Conservation (phyloP, 2,329 filamentous ascomycete genomes). For the Pseudogymnoascus sp. region DNA sequence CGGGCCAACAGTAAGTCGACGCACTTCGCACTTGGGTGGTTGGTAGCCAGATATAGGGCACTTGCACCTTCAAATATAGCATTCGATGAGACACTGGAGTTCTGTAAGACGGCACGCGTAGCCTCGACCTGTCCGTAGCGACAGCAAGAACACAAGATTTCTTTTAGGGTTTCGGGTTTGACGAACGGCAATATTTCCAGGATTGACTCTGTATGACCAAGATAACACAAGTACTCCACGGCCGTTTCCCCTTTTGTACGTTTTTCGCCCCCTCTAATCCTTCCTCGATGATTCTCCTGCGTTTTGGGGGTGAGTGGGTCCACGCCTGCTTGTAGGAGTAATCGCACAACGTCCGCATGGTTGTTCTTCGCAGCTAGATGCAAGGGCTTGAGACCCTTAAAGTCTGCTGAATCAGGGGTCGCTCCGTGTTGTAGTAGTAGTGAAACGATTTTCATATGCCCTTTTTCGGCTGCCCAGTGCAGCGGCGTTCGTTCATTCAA, state of each 20-base stretch:
- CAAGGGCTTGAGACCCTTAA: slow-evolving; percentile 29
- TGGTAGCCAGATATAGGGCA: slow-evolving; percentile 16
- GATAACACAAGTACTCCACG: slow-evolving; percentile 27
- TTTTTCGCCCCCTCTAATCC: slow-evolving; percentile 11
- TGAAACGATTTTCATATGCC: slow-evolving; percentile 11
- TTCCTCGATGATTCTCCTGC: slow-evolving; percentile 13
- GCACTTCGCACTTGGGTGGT: slow-evolving; percentile 9
- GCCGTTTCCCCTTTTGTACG: slow-evolving; percentile 22
- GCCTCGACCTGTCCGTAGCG: slow-evolving; percentile 15
- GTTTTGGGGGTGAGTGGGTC: slow-evolving; percentile 27
- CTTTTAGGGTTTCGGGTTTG: slow-evolving; percentile 13
- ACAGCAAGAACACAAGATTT: slow-evolving; percentile 16
- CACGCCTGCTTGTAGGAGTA: slow-evolving; percentile 32
- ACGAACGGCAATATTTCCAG: slow-evolving; percentile 15
- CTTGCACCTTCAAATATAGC: slow-evolving; percentile 12
- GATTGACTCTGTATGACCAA: slow-evolving; percentile 21
- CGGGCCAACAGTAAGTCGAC: slow-evolving; percentile 9
- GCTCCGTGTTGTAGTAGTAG: slow-evolving; percentile 16
- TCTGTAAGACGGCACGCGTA: slow-evolving; percentile 13
- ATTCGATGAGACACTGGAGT: slow-evolving; percentile 13
- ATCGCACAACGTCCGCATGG: slow-evolving; percentile 23
- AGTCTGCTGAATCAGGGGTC: slow-evolving; percentile 15
- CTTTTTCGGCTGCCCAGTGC: slow-evolving; percentile 20
- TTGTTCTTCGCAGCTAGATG: slow-evolving; percentile 31
- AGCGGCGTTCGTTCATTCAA: slow-evolving; percentile 16